These are phyloP conservation scores for Neltuma alba DNA, from an alignment of 306 rosid species.

Conservation along the genomic window DNA sequence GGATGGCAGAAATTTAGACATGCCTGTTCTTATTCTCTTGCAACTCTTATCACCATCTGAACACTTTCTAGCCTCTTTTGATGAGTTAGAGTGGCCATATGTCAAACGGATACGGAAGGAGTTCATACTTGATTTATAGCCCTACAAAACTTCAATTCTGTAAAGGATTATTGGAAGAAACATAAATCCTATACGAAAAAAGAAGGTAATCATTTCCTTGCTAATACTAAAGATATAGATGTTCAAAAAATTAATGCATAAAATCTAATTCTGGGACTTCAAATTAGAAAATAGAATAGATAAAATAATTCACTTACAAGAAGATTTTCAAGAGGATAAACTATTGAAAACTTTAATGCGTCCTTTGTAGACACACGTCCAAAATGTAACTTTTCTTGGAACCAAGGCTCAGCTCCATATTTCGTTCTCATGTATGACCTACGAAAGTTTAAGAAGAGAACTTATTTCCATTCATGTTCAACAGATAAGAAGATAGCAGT, in stretches of 20 bases:
- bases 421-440: slow-evolving; percentile 67
- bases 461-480: neutral
- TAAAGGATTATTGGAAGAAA: slow-evolving; percentile 19
- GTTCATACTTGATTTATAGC: slow-evolving; percentile 57
- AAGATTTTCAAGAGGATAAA: slow-evolving; percentile 62
- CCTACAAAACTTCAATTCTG: slow-evolving; percentile 62
- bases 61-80: slow-evolving; percentile 39
- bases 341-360: slow-evolving; percentile 62
- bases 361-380: slow-evolving; percentile 70
- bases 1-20: slow-evolving; percentile 28
- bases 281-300: slow-evolving; percentile 1
- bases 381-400: slow-evolving; percentile 46
- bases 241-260: neutral
- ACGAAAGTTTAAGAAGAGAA: slow-evolving; percentile 29
- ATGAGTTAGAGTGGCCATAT: slow-evolving; percentile 46
- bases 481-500: slow-evolving; percentile 1
- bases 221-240: neutral
- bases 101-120: slow-evolving; percentile 70
- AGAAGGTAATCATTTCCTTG: neutral
- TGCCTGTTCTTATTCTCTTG: slow-evolving; percentile 82
- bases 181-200: neutral
- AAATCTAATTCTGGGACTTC: neutral
- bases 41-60: slow-evolving; percentile 38
- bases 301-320: slow-evolving; percentile 51
- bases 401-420: slow-evolving; percentile 69